Evolutionary conservation across 768 basidiomycete species (phyloP).

Genomic region (Stropharia rugosoannulata): DNA sequence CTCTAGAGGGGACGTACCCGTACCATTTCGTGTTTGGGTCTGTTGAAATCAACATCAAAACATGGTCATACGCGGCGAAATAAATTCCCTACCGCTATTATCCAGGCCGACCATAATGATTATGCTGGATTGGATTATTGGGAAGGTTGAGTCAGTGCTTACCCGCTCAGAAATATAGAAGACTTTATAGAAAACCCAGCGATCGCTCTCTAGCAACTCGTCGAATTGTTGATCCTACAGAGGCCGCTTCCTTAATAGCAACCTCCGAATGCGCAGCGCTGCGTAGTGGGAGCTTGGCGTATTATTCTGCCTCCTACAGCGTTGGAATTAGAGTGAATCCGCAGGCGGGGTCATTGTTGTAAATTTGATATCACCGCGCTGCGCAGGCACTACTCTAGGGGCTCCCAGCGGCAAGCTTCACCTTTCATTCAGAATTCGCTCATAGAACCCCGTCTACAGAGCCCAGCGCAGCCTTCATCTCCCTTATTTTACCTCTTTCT

Average conservation of each 20-base stretch:
- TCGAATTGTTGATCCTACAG: background rate
- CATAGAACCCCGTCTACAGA: too few species aligned
- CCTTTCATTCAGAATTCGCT: too few species aligned
- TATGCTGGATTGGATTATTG: background rate
- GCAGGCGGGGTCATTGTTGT: background rate
- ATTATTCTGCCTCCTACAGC: background rate
- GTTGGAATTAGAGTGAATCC: background rate
- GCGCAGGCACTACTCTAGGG: too few species aligned
- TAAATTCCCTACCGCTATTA: background rate
- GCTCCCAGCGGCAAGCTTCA: too few species aligned
- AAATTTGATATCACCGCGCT: background rate
- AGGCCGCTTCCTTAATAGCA: background rate
- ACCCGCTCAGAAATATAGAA: background rate
- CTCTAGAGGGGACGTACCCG: slow-evolving; percentile 38
- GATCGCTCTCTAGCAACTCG: background rate
- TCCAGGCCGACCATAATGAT: background rate
- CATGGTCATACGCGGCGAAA: background rate
- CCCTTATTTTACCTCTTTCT: too few species aligned
- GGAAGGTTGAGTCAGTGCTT: background rate
- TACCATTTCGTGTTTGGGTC: slow-evolving; percentile 19
- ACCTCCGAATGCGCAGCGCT: background rate
- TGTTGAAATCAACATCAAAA: background rate
- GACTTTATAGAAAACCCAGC: background rate
- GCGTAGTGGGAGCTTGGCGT: background rate
- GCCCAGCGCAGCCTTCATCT: too few species aligned